Percentiles rank a stretch among this genome's conserved stretches.
Conservation (phyloP, 345 rosid genomes). For the Turnera subulata region DNA sequence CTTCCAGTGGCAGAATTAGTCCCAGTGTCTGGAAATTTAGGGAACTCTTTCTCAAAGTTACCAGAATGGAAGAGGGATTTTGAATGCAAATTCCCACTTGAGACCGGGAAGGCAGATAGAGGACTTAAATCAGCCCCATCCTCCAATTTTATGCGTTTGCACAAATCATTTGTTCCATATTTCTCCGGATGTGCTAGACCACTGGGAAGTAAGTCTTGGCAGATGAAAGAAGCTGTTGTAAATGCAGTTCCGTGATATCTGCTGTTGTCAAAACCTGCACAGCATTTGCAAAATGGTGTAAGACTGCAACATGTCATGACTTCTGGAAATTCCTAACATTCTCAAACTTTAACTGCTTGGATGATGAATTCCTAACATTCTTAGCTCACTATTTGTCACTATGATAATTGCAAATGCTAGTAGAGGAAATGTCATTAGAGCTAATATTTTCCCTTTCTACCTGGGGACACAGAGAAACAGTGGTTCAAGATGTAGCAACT, state of each 20-base stretch:
- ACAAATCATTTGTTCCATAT: constrained; percentile 37
- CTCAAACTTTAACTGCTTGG: too few species aligned
- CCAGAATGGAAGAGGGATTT: constrained; percentile 29
- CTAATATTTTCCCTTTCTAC: too few species aligned
- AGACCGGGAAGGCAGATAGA: constrained; percentile 29
- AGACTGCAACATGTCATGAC: too few species aligned
- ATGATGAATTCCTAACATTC: too few species aligned
- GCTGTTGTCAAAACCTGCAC: constrained; percentile 37
- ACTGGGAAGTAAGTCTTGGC: constrained; percentile 47
- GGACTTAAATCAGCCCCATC: constrained; percentile 33
- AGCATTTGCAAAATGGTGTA: too few species aligned
- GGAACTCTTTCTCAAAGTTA: constrained; percentile 29
- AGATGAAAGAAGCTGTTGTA: constrained; percentile 43
- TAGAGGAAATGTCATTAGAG: too few species aligned
- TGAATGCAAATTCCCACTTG: constrained; percentile 27
- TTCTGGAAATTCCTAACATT: too few species aligned
- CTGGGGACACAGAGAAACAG: too few species aligned
- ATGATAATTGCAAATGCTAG: too few species aligned
- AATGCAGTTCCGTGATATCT: constrained; percentile 31
- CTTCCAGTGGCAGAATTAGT: constrained; percentile 17
- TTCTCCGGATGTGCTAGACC: constrained; percentile 35
- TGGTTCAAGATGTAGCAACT: too few species aligned
- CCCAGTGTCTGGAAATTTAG: constrained; percentile 32
- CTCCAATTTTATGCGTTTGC: constrained; percentile 47
- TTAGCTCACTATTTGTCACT: too few species aligned